Evolutionary conservation across 192 early-diverging fungal species (phyloP), one percentile per base, ranked within the genome.

Genomic region (Pilobolus umbonatus): DNA sequence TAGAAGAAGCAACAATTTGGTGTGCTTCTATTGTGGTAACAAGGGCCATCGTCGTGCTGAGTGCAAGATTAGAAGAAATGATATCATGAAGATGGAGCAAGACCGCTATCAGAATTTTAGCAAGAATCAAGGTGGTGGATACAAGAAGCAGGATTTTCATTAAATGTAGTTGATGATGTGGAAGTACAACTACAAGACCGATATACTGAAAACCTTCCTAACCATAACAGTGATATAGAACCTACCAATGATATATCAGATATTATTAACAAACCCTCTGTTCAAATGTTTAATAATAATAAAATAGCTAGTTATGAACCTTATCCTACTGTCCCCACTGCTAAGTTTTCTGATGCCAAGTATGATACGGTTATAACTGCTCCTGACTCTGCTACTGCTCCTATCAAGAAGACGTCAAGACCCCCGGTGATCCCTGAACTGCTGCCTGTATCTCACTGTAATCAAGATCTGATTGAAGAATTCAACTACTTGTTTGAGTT

Each of bases 91-190:
- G 17, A 9, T 57, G 0, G 55, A 57, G n/a, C n/a, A n/a, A n/a
- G n/a, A n/a, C n/a, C n/a, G n/a, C n/a, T n/a, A n/a, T n/a, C n/a
- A n/a, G n/a, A n/a, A n/a, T n/a, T n/a, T n/a, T n/a, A n/a, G n/a
- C n/a, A n/a, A n/a, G n/a, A n/a, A n/a, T n/a, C n/a, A n/a, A n/a
- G n/a, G n/a, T 44, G 55, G 45, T 1, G 1, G 17, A 31, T 19
- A 44, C 15, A 35, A n/a, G 25, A 52, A 52, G 50, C 24, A 44
- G 55, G 55, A 8, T 57, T 57, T 57, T 57, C 42, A 42, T 24
- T 22, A 29, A 42, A 44, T n/a, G 39, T 42, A 43, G 15, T 42
- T 30, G 55, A 43, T 45, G 40, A 31, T n/a, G 28, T n/a, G 47
- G 47, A 49, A 49, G 47, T 31, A 31, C 47, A 30, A 49, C 15